A percentile compares a stretch with the other conserved stretches of the same genome.
phyloP scores from a whole-genome alignment of 2,329 filamentous ascomycete genomes.

The Ceratocystiopsis brevicomis region DNA sequence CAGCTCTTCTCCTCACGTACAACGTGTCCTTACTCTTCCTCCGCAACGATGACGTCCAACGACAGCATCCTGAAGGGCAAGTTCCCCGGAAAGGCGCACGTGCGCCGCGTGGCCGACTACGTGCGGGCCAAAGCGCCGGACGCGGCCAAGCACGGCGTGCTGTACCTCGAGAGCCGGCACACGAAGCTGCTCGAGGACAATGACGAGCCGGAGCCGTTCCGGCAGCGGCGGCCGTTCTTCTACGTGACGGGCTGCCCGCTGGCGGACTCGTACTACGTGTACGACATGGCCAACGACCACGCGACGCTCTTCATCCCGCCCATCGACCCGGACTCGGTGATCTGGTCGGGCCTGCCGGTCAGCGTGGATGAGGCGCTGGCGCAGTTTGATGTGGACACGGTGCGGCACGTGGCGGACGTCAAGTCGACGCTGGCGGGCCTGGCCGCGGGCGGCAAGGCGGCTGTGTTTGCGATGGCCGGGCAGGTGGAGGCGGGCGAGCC shows the following conservation, averaged over 20 bases:
- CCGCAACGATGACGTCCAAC: constrained; percentile 5
- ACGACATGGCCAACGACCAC: constrained; percentile 55
- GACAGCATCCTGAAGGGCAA: constrained; percentile 38
- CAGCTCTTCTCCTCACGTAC: too few relatives aligned
- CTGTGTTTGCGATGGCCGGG: constrained; percentile 55
- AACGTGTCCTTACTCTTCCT: too few relatives aligned
- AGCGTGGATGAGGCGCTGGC: constrained; percentile 54
- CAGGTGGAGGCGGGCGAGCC: constrained; percentile 43
- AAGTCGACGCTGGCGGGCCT: constrained; percentile 48
- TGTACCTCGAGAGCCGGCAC: constrained; percentile 78
- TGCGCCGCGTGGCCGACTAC: constrained; percentile 61
- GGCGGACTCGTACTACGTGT: constrained; percentile 62
- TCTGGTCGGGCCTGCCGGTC: constrained; percentile 82
- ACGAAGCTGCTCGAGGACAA: constrained; percentile 75
- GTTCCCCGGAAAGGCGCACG: constrained; percentile 76
- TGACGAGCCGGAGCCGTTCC: constrained; percentile 64
- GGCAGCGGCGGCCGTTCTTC: constrained; percentile 84
- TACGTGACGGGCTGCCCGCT: constrained; percentile 76
- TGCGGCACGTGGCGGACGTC: constrained; percentile 52
- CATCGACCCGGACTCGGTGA: constrained; percentile 69
- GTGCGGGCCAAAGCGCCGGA: constrained; percentile 49
- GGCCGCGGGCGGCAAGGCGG: background rate
- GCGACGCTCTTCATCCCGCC: constrained; percentile 84
- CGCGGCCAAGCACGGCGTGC: constrained; percentile 23
- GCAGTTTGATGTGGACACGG: constrained; percentile 66